Percentiles rank a stretch among this genome's conserved stretches.
These are phyloP conservation scores for Eucalyptus curtisii DNA, from an alignment of 345 rosid species.

Conservation along the genomic window DNA sequence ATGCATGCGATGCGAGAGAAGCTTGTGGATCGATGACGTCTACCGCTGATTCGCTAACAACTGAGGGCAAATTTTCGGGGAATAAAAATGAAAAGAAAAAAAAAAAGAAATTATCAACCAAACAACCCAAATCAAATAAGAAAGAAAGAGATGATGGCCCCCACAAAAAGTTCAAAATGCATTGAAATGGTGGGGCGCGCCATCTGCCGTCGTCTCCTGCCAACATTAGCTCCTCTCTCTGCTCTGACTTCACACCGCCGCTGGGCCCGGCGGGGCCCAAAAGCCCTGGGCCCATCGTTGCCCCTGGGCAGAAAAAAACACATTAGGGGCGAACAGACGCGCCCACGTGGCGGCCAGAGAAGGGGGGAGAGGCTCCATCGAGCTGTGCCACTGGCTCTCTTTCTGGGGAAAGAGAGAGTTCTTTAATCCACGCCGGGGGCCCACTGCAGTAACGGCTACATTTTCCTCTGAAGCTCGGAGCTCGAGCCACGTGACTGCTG, in stretches of 20 bases:
- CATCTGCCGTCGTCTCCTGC: too few relatives aligned
- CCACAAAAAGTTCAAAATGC: neutral
- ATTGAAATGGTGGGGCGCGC: too few relatives aligned
- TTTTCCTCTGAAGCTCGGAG: neutral
- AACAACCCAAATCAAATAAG: neutral
- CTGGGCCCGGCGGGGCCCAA: neutral
- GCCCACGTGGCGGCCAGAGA: neutral
- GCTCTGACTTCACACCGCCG: neutral
- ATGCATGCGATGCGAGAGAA: neutral
- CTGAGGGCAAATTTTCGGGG: neutral
- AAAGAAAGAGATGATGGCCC: neutral
- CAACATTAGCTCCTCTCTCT: neutral
- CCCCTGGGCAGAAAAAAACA: neutral
- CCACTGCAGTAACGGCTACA: slow-evolving; percentile 33
- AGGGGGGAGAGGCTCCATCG: neutral
- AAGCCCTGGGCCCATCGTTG: neutral
- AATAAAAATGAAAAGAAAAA: too few relatives aligned
- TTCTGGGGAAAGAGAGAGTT: neutral
- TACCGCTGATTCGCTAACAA: neutral
- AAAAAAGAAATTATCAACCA: neutral
- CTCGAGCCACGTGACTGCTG: slow-evolving; percentile 28
- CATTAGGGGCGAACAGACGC: neutral
- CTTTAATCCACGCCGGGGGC: neutral
- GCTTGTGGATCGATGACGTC: neutral
- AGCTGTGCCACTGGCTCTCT: neutral